A percentile compares a stretch with the other conserved stretches of the same genome.
Conservation (phyloP, 768 basidiomycete genomes). For the Macrolepiota dolichaula region DNA sequence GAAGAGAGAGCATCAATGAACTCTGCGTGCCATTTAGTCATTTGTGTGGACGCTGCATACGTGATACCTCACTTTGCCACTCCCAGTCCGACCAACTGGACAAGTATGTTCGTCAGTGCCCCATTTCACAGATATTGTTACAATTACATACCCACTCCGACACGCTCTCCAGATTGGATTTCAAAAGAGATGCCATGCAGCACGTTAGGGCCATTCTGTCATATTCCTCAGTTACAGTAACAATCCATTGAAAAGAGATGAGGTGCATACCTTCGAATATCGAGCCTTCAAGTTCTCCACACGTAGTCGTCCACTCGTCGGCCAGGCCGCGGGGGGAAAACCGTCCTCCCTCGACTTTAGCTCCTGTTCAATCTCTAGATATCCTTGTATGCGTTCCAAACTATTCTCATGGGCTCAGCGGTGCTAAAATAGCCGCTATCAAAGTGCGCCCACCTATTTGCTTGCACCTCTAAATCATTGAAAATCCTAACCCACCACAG, state of each 20-base stretch:
- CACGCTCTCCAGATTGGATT: conserved; percentile 53
- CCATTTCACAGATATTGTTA: not conserved
- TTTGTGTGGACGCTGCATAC: not conserved
- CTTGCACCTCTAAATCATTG: conserved; percentile 46
- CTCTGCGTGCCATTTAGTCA: conserved; percentile 13
- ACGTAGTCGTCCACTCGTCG: conserved; percentile 46
- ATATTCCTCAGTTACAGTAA: not conserved
- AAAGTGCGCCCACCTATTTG: conserved; percentile 32
- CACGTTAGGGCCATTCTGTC: conserved; percentile 37
- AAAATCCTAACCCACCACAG: conserved; percentile 43
- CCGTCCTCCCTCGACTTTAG: conserved; percentile 11
- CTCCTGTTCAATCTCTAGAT: conserved; percentile 17
- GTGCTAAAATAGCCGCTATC: not conserved
- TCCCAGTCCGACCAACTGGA: conserved; percentile 23
- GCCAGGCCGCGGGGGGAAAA: conserved; percentile 57
- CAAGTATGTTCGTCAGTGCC: not conserved
- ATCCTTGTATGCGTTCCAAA: conserved; percentile 16
- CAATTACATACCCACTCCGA: conserved; percentile 36
- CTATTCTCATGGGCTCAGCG: conserved; percentile 5
- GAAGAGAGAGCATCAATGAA: conserved; percentile 39
- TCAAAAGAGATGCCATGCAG: conserved; percentile 47
- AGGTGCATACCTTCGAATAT: conserved; percentile 32
- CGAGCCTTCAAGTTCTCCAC: conserved; percentile 51
- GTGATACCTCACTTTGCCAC: conserved; percentile 18
- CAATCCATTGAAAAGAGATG: not conserved